Conservation (phyloP, 176 grass and related monocot genomes). For the Ensete ventricosum region DNA sequence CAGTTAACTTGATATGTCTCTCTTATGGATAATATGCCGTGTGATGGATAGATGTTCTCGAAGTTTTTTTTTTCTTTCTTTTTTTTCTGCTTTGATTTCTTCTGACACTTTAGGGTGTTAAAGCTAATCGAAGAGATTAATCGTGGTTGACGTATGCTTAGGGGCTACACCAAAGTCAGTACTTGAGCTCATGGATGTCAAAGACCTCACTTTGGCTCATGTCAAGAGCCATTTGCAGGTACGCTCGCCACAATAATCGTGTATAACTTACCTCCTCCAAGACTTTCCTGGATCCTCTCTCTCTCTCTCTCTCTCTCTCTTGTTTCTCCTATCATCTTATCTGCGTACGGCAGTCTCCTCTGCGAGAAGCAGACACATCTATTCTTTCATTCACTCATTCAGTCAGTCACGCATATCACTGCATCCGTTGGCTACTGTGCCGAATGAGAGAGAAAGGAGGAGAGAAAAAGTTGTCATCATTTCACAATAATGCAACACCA, state of each 20-base stretch:
- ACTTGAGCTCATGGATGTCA: conserved; percentile 99
- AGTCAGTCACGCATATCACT: conserved; percentile 2
- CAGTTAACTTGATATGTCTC: not conserved
- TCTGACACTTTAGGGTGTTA: too few relatives aligned
- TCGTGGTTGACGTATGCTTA: conserved; percentile 4
- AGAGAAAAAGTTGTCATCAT: conserved; percentile 64
- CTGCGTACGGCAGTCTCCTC: conserved; percentile 6
- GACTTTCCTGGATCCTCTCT: not conserved
- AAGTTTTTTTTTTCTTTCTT: too few relatives aligned
- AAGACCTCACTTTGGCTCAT: conserved; percentile 99
- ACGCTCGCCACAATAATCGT: not conserved
- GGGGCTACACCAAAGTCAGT: conserved; percentile 97
- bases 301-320: not conserved
- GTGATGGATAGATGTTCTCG: too few relatives aligned
- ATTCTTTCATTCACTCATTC: conserved; percentile 10
- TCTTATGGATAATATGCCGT: too few relatives aligned
- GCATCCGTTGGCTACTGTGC: conserved; percentile 37
- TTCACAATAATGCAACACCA: conserved; percentile 27
- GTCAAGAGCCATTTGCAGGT: conserved; percentile 99
- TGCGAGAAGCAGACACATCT: conserved; percentile 14
- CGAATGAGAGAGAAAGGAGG: conserved; percentile 18
- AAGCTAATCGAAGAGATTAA: not conserved
- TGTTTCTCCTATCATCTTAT: conserved; percentile 1
- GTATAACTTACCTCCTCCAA: too few relatives aligned
- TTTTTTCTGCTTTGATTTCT: too few relatives aligned